Base-by-base conservation (phyloP, 2,329 filamentous ascomycete genomes). In the Alternaria angustiovoidea region DNA sequence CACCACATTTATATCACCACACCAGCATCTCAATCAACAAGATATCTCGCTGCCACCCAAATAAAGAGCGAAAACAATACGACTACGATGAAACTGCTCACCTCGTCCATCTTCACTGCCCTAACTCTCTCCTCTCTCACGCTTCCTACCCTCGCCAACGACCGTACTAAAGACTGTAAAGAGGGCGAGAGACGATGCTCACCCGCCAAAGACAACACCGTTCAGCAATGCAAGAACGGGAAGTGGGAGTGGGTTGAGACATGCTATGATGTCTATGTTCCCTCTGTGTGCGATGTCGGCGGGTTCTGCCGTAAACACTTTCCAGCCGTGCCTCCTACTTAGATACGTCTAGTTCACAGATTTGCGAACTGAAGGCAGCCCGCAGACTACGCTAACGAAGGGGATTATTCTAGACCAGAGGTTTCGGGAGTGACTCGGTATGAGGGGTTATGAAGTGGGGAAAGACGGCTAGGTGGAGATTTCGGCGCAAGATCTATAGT, bases 311-410 rank as follows among this genome's bases (percentile, higher is more conserved):
- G 14, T 16, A 38, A 38, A 38, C 34, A 38, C 6, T 38, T 18
- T n/a, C 34, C 34, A 4, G 16, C 34, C n/a, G 34, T 38, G 16
- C 34, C 34, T 38, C 34, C 34, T n/a, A n/a, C 16, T 18, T n/a
- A 16, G 24, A 0, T 26, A 26, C 24, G 24, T n/a, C 5, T 4
- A n/a, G 6, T n/a, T 2, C 14, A n/a, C 1, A 7, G 16, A 3
- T 18, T 0, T 0, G 9, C 5, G 4, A 5, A 9, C 7, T 30
- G 28, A 12, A 12, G 0, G 0, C 2, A 30, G 28, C 1, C 0
- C 9, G 3, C 4, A 11, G 4, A 11, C 4, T 30, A 5, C 0
- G 8, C 28, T 30, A 11, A 30, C 11, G 28, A 30, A 9, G 28
- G 28, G 28, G 0, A 12, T 0, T 11, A 5, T 9, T 11, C 0